phyloP scores from a whole-genome alignment of 352 stramenopile genomes.

The Phytopythium delawarense region DNA sequence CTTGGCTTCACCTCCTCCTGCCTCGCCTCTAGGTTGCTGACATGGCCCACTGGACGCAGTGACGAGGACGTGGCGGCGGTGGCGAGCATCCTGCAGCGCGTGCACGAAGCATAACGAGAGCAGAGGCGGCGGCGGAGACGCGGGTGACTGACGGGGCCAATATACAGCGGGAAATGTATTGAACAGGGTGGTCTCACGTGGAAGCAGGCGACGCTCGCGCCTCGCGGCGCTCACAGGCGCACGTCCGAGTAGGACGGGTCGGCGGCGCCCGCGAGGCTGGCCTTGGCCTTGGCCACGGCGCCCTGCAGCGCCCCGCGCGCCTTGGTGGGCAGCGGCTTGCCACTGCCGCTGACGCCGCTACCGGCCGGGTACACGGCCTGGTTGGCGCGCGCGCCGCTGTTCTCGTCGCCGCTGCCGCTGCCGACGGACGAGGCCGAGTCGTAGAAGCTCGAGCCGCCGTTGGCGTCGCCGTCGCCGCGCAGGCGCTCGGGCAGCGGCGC shows the following conservation, averaged over 20 bases:
- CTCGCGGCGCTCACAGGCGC: constrained; percentile 21
- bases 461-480: constrained; percentile 27
- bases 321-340: constrained; percentile 14
- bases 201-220: no score
- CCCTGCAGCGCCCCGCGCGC: neutral
- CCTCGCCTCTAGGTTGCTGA: no score
- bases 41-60: constrained; percentile 9
- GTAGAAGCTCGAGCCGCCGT: constrained; percentile 19
- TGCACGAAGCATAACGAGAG: neutral
- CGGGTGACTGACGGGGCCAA: neutral
- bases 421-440: constrained; percentile 36
- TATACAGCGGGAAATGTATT: constrained; percentile 9
- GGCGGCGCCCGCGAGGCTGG: constrained; percentile 13
- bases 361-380: constrained; percentile 13
- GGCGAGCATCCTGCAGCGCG: neutral
- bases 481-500: constrained; percentile 33
- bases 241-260: constrained; percentile 48
- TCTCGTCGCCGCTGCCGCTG: constrained; percentile 38
- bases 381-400: constrained; percentile 10
- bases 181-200: neutral
- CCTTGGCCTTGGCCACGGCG: constrained; percentile 14
- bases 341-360: constrained; percentile 5
- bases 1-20: no score
- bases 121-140: no score
- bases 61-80: constrained; percentile 28